These are phyloP conservation scores for Volvariella volvacea DNA, from an alignment of 1,284 basidiomycete species.

Conservation along the genomic window DNA sequence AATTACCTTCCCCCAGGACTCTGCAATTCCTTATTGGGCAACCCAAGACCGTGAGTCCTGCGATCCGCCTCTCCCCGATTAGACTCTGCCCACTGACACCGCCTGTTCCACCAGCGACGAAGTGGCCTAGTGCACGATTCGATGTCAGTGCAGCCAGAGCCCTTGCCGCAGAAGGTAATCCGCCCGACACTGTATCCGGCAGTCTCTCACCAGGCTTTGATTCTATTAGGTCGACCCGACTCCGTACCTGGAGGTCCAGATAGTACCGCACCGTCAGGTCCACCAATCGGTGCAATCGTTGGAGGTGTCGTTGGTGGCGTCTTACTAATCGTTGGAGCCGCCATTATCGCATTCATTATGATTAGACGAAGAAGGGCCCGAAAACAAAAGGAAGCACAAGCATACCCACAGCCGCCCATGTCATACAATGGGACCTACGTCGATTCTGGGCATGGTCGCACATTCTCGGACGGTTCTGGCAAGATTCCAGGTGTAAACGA, in stretches of 20 bases:
- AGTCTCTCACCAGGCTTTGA: slow-evolving; percentile 3
- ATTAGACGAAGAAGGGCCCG: background rate
- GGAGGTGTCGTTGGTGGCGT: slow-evolving; percentile 6
- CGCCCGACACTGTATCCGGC: no score
- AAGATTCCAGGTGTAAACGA: no score
- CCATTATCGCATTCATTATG: background rate
- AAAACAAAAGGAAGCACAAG: no score
- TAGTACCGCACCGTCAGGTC: background rate
- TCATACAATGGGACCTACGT: no score
- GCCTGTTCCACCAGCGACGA: background rate
- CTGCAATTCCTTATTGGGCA: background rate
- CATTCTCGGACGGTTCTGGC: no score
- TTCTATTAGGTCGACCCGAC: slow-evolving; percentile 5
- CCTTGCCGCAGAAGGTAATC: background rate
- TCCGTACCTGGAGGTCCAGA: background rate
- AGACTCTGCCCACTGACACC: background rate
- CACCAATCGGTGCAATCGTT: slow-evolving; percentile 3
- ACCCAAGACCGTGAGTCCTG: background rate
- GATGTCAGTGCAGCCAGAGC: background rate
- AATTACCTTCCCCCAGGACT: background rate
- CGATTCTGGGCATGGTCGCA: no score
- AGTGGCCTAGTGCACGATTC: slow-evolving; percentile 3
- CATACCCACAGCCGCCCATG: no score
- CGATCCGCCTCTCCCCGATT: background rate
- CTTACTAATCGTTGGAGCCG: background rate